These are phyloP conservation scores for Teunomyces funiuensis DNA, from an alignment of 805 yeast genomes.

Conservation along the genomic window DNA sequence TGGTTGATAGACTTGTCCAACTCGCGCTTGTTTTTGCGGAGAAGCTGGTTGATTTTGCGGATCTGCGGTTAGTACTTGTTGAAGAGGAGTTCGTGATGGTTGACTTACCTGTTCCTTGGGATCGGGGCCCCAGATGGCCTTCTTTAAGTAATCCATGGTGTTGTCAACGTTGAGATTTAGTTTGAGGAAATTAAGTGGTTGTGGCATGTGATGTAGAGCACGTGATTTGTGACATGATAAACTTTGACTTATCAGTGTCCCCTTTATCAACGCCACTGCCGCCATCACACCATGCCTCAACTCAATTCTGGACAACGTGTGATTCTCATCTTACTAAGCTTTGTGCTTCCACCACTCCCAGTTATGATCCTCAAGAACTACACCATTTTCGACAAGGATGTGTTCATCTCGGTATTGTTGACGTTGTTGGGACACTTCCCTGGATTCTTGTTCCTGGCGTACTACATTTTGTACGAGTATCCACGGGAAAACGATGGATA, in stretches of 20 bases:
- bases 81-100: not conserved
- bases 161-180: not conserved
- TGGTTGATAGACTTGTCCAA: conserved; percentile 74
- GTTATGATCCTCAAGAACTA: conserved; percentile 30
- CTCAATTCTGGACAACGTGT: not conserved
- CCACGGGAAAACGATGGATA: not conserved
- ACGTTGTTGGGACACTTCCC: conserved; percentile 35
- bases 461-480: conserved; percentile 12
- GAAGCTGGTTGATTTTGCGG: conserved; percentile 72
- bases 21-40: conserved; percentile 83
- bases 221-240: no score
- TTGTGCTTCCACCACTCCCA: conserved; percentile 41
- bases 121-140: conserved; percentile 94
- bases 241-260: no score
- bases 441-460: conserved; percentile 33
- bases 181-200: no score
- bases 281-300: not conserved
- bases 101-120: conserved; percentile 77
- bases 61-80: conserved; percentile 31
- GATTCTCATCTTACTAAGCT: conserved; percentile 27
- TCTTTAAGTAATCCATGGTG: conserved; percentile 77
- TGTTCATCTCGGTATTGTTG: conserved; percentile 29
- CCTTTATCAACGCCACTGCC: no score
- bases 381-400: conserved; percentile 34
- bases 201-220: no score